These are phyloP conservation scores for Leccinum pellstonianum DNA, from an alignment of 768 basidiomycete genomes.

Conservation along the genomic window DNA sequence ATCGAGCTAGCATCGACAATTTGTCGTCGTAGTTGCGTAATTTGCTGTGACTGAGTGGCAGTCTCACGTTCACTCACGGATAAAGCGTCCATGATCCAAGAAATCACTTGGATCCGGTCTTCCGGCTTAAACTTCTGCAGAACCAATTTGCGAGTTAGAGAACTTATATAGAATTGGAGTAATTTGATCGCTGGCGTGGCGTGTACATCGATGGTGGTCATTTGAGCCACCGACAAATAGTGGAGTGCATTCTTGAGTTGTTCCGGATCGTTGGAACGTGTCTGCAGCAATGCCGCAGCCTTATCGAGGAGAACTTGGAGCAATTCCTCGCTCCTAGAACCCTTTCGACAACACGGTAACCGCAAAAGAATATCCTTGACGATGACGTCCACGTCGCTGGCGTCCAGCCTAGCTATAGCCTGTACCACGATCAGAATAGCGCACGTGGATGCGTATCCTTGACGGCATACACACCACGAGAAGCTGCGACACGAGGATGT, in stretches of 20 bases:
- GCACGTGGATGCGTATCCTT: background rate
- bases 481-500: constrained; percentile 46
- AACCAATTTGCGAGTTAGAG: constrained; percentile 43
- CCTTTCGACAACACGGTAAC: constrained; percentile 43
- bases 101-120: constrained; percentile 46
- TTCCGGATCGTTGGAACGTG: constrained; percentile 28
- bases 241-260: constrained; percentile 39
- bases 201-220: constrained; percentile 41
- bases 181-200: constrained; percentile 45
- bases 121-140: constrained; percentile 44
- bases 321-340: constrained; percentile 38
- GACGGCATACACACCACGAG: constrained; percentile 41
- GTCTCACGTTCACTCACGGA: constrained; percentile 36
- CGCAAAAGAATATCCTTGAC: constrained; percentile 53
- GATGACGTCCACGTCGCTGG: constrained; percentile 44
- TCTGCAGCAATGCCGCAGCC: constrained; percentile 34
- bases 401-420: constrained; percentile 49
- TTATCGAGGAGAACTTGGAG: constrained; percentile 41
- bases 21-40: constrained; percentile 42
- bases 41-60: constrained; percentile 25
- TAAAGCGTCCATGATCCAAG: constrained; percentile 45
- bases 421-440: constrained; percentile 25
- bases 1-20: constrained; percentile 50
- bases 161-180: constrained; percentile 51
- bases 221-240: constrained; percentile 48